Conservation (phyloP, 768 basidiomycete species). For the Galerina sulciceps region DNA sequence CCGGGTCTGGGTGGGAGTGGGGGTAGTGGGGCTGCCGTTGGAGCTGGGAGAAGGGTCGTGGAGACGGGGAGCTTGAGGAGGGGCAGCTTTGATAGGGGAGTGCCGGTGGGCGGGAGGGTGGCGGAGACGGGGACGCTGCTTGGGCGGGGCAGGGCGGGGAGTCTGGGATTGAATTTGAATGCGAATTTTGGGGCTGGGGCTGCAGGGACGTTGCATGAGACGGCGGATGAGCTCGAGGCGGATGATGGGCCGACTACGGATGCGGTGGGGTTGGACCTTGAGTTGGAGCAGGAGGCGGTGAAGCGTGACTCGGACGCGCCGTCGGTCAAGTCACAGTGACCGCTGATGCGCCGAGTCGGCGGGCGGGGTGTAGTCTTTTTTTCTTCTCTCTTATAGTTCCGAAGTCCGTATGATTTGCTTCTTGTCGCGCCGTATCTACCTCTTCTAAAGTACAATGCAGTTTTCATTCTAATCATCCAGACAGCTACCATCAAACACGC, state of each 20-base stretch:
- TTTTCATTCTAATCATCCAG: background rate
- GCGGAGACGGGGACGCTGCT: slow-evolving; percentile 61
- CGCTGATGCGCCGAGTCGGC: background rate
- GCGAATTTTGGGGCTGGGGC: slow-evolving; percentile 5
- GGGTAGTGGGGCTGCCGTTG: slow-evolving; percentile 12
- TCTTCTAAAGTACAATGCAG: slow-evolving; percentile 1
- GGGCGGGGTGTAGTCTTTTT: background rate
- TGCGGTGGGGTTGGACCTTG: background rate
- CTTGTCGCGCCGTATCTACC: slow-evolving; percentile 3
- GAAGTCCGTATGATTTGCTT: background rate
- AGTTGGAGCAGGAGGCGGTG: background rate
- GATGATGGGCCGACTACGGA: slow-evolving; percentile 7
- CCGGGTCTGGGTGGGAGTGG: slow-evolving; percentile 39
- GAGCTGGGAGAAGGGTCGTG: slow-evolving; percentile 53
- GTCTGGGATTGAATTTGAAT: slow-evolving; percentile 38
- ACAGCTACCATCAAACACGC: background rate
- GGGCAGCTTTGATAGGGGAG: slow-evolving; percentile 60
- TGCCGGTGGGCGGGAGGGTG: slow-evolving; percentile 45
- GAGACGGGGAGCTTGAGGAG: slow-evolving; percentile 48
- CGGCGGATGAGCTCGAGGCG: slow-evolving; percentile 13
- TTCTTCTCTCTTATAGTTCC: background rate
- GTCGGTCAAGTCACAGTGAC: slow-evolving; percentile 12
- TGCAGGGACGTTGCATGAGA: slow-evolving; percentile 30
- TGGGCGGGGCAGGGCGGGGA: slow-evolving; percentile 49
- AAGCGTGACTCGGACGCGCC: slow-evolving; percentile 7